Evolutionary conservation across 305 asterid genomes (phyloP).

Genomic region (Withania somnifera): DNA sequence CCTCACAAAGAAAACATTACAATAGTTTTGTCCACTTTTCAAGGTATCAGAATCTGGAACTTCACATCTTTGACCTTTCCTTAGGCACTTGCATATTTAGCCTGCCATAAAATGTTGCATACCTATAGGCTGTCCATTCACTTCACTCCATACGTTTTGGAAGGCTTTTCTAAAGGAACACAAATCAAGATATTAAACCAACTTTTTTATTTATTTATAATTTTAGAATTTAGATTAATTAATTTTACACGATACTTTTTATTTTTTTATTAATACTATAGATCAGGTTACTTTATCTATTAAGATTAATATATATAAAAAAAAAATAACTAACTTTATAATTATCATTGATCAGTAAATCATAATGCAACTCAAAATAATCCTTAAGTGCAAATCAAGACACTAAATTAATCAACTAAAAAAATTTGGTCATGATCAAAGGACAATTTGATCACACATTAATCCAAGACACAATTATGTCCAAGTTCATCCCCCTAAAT

Average conservation of each 20-base stretch:
- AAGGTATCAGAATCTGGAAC: neutral
- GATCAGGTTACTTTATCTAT: no score
- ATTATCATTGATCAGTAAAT: no score
- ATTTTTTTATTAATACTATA: no score
- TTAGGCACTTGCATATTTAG: neutral
- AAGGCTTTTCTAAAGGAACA: no score
- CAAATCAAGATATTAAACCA: no score
- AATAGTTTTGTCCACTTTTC: neutral
- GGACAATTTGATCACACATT: neutral
- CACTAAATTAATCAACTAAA: no score
- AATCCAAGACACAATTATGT: slow-evolving; percentile 14
- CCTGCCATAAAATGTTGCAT: neutral
- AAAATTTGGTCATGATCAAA: neutral
- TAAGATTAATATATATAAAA: no score
- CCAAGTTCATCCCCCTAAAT: slow-evolving; percentile 52
- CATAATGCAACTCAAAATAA: no score
- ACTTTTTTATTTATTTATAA: neutral
- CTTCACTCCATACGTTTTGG: no score
- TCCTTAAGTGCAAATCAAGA: no score
- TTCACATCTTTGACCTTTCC: neutral
- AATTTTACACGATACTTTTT: no score
- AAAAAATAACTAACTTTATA: no score
- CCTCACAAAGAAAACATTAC: neutral
- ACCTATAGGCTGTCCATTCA: neutral
- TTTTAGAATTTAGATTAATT: neutral